Evolutionary conservation across 257 asterid species (phyloP), one percentile per base, ranked within the genome.

Genomic region (Primulina tabacum): DNA sequence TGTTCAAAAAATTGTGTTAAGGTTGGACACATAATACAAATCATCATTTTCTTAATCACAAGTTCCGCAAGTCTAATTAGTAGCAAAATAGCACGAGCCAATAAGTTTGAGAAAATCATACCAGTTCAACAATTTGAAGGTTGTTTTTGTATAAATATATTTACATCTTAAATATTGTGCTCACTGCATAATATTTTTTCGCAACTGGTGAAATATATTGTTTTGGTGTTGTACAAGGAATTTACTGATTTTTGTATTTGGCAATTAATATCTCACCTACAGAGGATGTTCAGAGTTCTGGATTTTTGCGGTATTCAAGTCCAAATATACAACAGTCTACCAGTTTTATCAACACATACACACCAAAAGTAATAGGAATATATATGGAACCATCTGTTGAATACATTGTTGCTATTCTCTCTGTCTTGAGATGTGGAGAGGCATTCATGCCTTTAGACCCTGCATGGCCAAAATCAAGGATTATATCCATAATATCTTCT

Each of bases 361-460:
- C 71, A 70, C 97, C 98, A 24, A 87, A 71, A 78, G 77, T 87
- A 71, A 72, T 93, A 16, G 95, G 90, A 57, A 75, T 93, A 75
- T 90, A 84, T 74, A 87, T 89, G 90, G 97, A 85, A 78, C 98
- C 97, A 24, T 93, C 97, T 29, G 87, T 86, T 28, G 97, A 86
- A 71, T 93, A 93, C 81, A 83, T 89, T 74, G 87, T 89, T 71
- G 82, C 96, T 2, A 87, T 89, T 70, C 87, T 93, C 21, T 86
- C 98, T 64, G 82, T 89, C 81, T 70, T 93, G 71, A 90, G 96
- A 84, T 89, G 94, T 50, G 98, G 97, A 62, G 95, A 84, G 80
- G 94, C 96, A 52, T 90, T 93, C 82, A 73, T 93, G 88, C 97
- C 98, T 18, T 72, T 93, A 75, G 98, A 93, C 67, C 89, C 97